Base-by-base conservation (phyloP, 108 stramenopile genomes). In the Cylindrotheca closterium region DNA sequence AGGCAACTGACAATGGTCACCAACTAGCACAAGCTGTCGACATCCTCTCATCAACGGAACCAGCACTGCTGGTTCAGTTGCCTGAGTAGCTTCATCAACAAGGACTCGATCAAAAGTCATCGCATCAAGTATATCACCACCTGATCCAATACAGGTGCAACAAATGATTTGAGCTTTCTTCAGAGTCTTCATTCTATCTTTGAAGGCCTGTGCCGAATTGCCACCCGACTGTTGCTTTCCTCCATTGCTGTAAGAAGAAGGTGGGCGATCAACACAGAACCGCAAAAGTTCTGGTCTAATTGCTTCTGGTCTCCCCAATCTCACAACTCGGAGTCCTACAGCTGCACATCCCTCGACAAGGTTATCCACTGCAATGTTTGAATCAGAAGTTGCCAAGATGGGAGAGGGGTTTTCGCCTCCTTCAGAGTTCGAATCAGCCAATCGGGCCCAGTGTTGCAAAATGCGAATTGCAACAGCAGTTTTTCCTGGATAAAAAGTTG, bases 341-440 rank as follows among this genome's bases (percentile, higher is more conserved):
- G 83, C 87, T 10, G 88, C 91, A 64, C 91, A 94, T 32, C 98
- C 97, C 73, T 97, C 96, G 25, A 97, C 89, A 33, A 99, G 67
- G 68, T 99, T 96, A 67, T 99, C 98, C 3, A 97, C 98, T 18
- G 98, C 98, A 63, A 96, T 97, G 71, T 99, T 98, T 26, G 95
- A 96, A 83, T 96, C 95, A 2, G 86, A 88, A 7, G 92, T 92
- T 18, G 92, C 92, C 53, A 96, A 70, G 27, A 96, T 92, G 12
- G 94, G 94, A 25, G 69, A 54, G 8, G 86, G 87, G 26, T 37
- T 63, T 42, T 86, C 79, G 55, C 83, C 87, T n/a, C 74, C 77
- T 17, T 48, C 60, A 17, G 68, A 66, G 15, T 82, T 75, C 3
- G 77, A 75, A 53, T 65, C 47, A 1, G 83, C 81, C 50, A 92